Percentiles rank a stretch among this genome's conserved stretches.
Evolutionary conservation across 345 rosid genomes (phyloP).

Genomic region (Citrus medica): DNA sequence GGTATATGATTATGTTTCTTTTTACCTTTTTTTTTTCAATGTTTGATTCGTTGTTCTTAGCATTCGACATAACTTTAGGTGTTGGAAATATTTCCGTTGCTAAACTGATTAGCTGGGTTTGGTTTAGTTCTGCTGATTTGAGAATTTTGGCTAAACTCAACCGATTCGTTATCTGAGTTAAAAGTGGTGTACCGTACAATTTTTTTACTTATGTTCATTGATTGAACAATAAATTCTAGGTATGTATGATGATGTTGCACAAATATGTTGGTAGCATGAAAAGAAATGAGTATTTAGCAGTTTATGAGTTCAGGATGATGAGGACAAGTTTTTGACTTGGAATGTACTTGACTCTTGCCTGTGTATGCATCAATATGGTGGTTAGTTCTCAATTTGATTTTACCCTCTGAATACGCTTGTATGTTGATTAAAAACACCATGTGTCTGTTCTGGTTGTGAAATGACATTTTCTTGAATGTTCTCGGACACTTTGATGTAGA

Average conservation of each 20-base stretch:
- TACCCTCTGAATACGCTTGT: background rate
- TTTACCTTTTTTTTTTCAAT: background rate
- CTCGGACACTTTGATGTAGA: background rate
- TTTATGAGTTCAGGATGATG: background rate
- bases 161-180: background rate
- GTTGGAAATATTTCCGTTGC: background rate
- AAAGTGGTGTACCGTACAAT: background rate
- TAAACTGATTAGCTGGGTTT: background rate
- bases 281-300: background rate
- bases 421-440: background rate
- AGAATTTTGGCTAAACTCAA: background rate
- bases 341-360: background rate
- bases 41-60: background rate
- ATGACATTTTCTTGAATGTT: background rate
- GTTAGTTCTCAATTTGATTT: background rate
- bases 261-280: background rate
- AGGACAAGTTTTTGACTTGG: background rate
- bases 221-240: background rate
- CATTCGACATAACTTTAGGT: background rate
- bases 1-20: constrained; percentile 30
- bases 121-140: background rate
- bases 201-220: no score
- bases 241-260: no score
- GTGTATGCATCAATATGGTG: background rate
- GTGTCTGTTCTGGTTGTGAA: background rate